These are phyloP conservation scores for Yarrowia phangngaensis DNA, from an alignment of 805 yeast species.

Conservation along the genomic window DNA sequence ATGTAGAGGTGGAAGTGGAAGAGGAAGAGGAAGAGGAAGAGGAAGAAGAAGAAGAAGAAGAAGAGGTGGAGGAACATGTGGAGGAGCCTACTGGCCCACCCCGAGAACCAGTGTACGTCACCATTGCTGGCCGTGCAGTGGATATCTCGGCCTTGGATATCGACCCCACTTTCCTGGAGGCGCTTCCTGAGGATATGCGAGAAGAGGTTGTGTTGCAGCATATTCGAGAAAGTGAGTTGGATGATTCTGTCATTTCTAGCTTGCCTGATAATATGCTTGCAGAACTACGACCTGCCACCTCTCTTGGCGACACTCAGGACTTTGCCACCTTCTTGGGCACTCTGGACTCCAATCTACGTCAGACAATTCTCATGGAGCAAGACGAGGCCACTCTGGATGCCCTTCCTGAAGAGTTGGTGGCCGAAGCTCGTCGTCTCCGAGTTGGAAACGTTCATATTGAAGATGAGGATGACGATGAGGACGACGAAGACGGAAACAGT, in stretches of 20 bases:
- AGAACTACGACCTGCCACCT: slow-evolving; percentile 37
- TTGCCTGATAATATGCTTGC: slow-evolving; percentile 61
- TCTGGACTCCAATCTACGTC: slow-evolving; percentile 38
- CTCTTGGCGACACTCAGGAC: slow-evolving; percentile 32
- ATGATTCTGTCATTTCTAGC: slow-evolving; percentile 74
- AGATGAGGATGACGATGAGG: slow-evolving; percentile 31
- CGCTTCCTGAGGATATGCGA: slow-evolving; percentile 87
- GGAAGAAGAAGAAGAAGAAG: slow-evolving; percentile 17
- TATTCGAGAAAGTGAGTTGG: slow-evolving; percentile 49
- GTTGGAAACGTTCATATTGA: slow-evolving; percentile 28
- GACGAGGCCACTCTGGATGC: slow-evolving; percentile 36
- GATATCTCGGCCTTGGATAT: slow-evolving; percentile 87
- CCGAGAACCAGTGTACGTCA: slow-evolving; percentile 59
- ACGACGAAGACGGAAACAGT: slow-evolving; percentile 35
- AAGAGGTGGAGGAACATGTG: slow-evolving; percentile 3
- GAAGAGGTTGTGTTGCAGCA: slow-evolving; percentile 65
- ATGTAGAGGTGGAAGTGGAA: not conserved
- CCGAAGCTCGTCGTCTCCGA: slow-evolving; percentile 37
- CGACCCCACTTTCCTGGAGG: slow-evolving; percentile 85
- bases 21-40: slow-evolving; percentile 12
- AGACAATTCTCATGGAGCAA: slow-evolving; percentile 38
- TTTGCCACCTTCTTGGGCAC: slow-evolving; percentile 37
- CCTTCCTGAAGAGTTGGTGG: slow-evolving; percentile 37
- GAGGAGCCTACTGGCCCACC: slow-evolving; percentile 22
- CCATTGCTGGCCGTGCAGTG: slow-evolving; percentile 71